Evolutionary conservation across 768 basidiomycete genomes (phyloP).

Genomic region (Rhizopogon vulgaris): DNA sequence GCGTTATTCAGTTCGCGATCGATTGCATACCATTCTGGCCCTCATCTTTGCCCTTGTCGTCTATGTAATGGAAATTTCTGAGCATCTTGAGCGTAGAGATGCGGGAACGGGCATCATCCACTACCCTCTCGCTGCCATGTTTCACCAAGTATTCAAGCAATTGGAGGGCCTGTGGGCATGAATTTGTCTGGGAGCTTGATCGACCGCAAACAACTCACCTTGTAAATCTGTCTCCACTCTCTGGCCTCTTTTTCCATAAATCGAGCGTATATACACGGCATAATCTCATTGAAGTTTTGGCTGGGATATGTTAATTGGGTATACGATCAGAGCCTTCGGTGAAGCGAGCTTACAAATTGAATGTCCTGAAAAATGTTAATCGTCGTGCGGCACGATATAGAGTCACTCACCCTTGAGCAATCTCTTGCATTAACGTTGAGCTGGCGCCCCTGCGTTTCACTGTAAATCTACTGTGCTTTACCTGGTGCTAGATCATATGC

Average conservation of each 20-base stretch:
- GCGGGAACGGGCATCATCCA: constrained; percentile 95
- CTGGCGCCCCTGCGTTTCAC: constrained; percentile 79
- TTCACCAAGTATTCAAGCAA: constrained; percentile 94
- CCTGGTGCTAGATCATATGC: constrained; percentile 16
- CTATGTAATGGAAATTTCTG: constrained; percentile 95
- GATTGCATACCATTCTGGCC: constrained; percentile 80
- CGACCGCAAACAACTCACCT: constrained; percentile 41
- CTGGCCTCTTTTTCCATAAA: constrained; percentile 99
- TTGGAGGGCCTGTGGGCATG: constrained; percentile 64
- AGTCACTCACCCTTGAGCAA: constrained; percentile 81
- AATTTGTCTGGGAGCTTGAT: background rate
- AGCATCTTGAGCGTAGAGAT: constrained; percentile 96
- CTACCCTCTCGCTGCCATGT: constrained; percentile 94
- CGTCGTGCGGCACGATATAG: background rate
- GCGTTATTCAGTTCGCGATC: background rate
- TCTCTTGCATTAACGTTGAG: constrained; percentile 97
- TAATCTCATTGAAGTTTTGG: constrained; percentile 98
- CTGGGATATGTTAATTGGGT: constrained; percentile 32
- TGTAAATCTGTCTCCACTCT: constrained; percentile 99
- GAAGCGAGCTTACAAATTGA: constrained; percentile 76
- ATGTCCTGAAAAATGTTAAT: constrained; percentile 57
- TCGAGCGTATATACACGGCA: constrained; percentile 91
- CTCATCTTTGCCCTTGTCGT: constrained; percentile 98
- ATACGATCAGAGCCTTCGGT: background rate
- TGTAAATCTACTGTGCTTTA: background rate